Conservation (phyloP, 139 green algal species). For the Eudorina sp. region DNA sequence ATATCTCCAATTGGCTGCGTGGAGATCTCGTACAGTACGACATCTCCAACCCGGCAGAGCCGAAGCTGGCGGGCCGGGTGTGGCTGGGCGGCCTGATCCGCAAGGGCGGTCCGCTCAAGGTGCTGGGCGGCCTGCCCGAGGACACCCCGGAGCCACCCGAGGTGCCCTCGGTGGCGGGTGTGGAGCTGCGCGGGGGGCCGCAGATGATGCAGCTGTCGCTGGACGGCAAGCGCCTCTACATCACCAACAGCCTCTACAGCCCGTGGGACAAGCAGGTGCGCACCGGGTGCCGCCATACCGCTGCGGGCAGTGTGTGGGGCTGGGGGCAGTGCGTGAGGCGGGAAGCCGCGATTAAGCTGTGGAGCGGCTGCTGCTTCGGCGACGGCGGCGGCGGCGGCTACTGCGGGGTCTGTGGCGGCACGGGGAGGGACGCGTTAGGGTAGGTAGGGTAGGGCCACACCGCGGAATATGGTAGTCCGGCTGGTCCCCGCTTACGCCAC, state of each 20-base stretch:
- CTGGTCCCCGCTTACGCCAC: too few relatives aligned
- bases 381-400: neutral
- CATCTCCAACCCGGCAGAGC: conserved; percentile 82
- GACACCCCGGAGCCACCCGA: conserved; percentile 51
- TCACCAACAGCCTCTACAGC: conserved; percentile 82
- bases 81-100: conserved; percentile 81
- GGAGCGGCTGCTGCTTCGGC: too few relatives aligned
- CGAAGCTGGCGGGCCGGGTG: conserved; percentile 73
- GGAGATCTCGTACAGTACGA: conserved; percentile 85
- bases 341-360: too few relatives aligned
- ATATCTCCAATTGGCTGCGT: conserved; percentile 47
- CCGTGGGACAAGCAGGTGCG: conserved; percentile 76
- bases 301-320: too few relatives aligned
- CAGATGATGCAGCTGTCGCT: conserved; percentile 82
- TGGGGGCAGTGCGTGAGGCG: too few relatives aligned
- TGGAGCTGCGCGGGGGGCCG: conserved; percentile 81
- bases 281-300: neutral
- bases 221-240: conserved; percentile 78
- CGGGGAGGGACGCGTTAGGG: too few relatives aligned
- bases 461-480: too few relatives aligned
- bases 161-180: conserved; percentile 63
- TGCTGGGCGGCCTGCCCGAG: conserved; percentile 74
- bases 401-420: too few relatives aligned
- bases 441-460: too few relatives aligned
- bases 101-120: conserved; percentile 74